phyloP scores from a whole-genome alignment of 83 land plant genomes.

The Diphasiastrum complanatum region DNA sequence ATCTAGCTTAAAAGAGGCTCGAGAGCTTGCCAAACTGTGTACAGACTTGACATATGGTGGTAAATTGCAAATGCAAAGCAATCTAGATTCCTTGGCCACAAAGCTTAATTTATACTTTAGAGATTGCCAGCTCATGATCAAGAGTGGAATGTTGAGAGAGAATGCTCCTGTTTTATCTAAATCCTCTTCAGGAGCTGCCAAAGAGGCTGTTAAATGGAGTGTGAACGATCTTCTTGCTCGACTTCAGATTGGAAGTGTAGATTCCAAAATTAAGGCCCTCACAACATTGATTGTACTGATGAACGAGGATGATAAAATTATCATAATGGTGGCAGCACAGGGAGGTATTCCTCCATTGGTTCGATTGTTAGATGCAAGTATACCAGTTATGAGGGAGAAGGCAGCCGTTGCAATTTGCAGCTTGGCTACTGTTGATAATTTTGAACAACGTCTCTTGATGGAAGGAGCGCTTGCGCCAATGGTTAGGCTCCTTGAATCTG shows the following conservation, averaged over 20 bases:
- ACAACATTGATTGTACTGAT: slow-evolving; percentile 54
- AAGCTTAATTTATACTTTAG: slow-evolving; percentile 45
- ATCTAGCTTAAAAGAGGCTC: slow-evolving; percentile 42
- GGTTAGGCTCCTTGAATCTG: slow-evolving; percentile 66
- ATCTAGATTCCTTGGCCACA: slow-evolving; percentile 52
- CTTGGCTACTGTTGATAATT: slow-evolving; percentile 50
- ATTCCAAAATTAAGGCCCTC: slow-evolving; percentile 60
- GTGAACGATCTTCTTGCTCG: slow-evolving; percentile 55
- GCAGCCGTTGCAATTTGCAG: slow-evolving; percentile 52
- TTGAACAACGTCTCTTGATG: slow-evolving; percentile 52
- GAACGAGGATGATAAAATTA: slow-evolving; percentile 62
- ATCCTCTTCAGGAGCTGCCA: slow-evolving; percentile 12
- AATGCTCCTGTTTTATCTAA: no score
- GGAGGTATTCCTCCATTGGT: slow-evolving; percentile 54
- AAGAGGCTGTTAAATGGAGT: slow-evolving; percentile 19
- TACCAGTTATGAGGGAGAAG: slow-evolving; percentile 57
- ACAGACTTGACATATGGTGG: slow-evolving; percentile 43
- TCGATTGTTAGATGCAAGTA: slow-evolving; percentile 57
- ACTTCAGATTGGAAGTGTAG: slow-evolving; percentile 68
- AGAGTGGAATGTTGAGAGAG: slow-evolving; percentile 64
- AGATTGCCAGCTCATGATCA: slow-evolving; percentile 58
- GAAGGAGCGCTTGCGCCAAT: slow-evolving; percentile 76
- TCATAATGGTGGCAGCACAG: slow-evolving; percentile 44
- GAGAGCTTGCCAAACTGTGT: slow-evolving; percentile 45
- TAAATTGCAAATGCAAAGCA: slow-evolving; percentile 79